Evolutionary conservation across 2,329 filamentous ascomycete genomes (phyloP).

Genomic region (Hypoxylon sp.): DNA sequence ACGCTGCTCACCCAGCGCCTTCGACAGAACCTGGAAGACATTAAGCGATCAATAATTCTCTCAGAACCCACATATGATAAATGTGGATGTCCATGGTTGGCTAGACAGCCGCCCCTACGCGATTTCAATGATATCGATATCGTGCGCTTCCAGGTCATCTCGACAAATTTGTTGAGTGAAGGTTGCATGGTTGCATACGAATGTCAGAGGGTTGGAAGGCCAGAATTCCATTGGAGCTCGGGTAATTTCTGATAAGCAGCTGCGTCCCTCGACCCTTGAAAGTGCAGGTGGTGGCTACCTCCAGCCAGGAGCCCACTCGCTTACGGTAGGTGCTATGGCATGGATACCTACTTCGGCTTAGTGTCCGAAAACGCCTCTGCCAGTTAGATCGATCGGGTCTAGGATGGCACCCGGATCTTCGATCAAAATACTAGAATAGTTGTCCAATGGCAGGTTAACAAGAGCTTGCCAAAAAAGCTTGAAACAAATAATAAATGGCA

Average conservation of each 20-base stretch:
- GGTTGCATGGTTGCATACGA: conserved; percentile 13
- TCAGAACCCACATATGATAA: not conserved
- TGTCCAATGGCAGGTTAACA: too few relatives aligned
- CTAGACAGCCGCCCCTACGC: conserved; percentile 22
- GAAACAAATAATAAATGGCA: not conserved
- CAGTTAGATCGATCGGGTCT: conserved; percentile 14
- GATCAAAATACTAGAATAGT: conserved; percentile 13
- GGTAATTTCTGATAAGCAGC: conserved; percentile 22
- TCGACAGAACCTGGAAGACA: conserved; percentile 8
- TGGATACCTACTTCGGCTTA: conserved; percentile 4
- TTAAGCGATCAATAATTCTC: conserved; percentile 15
- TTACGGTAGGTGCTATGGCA: not conserved
- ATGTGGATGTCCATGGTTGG: conserved; percentile 8
- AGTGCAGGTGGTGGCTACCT: not conserved
- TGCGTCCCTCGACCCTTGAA: conserved; percentile 2
- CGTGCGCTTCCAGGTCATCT: not conserved
- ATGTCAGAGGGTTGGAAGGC: not conserved
- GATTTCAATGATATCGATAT: not conserved
- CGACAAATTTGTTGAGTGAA: conserved; percentile 16
- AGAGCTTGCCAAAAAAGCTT: not conserved
- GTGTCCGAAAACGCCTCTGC: not conserved
- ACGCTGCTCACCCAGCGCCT: not conserved
- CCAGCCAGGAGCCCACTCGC: conserved; percentile 8
- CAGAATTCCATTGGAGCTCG: not conserved
- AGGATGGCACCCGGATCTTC: conserved; percentile 13